Base-by-base conservation (phyloP, 2,329 filamentous ascomycete species). In the Pseudogymnoascus sp. region DNA sequence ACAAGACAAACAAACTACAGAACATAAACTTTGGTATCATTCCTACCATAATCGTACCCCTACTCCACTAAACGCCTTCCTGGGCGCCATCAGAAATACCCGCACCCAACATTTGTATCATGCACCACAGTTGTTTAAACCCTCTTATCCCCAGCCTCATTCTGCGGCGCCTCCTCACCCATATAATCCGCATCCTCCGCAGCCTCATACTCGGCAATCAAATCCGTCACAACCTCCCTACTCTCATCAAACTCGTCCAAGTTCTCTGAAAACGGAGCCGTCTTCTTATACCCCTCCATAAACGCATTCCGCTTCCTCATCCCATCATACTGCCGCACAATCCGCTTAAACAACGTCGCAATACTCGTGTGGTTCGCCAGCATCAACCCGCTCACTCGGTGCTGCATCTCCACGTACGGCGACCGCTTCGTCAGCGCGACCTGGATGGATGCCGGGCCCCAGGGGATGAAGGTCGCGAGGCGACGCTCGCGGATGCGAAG, bases 341-440 rank as follows among this genome's bases (percentile, higher is more conserved):
- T 96, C 49, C 93, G 86, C 75, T 95, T 96, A 80, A 99, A 99
- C 8, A 99, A 82, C 23, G 94, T 97, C 55, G 93, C 91, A 69
- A 99, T 96, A 67, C 92, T 96, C 0, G 94, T 99, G 74, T 99
- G 94, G 73, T 99, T 99, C 11, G 94, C 94, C 64, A 99, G 80
- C 94, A 99, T 99, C 63, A 99, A 83, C 2, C 94, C 94, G 67
- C 91, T 96, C 61, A 99, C 94, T 58, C 94, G 88, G 73, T 97
- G 92, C 68, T 90, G 91, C 79, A 95, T 95, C 62, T 91, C 89
- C 42, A 97, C 89, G 72, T 99, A 97, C 1, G 95, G 95, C 42
- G 92, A 97, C 72, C 95, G 91, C 79, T 96, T 96, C 2, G 94
- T 97, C 65, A 99, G 78, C 2, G 94, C 95, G 11, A 99, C 94